Conservation (phyloP, 1,284 basidiomycete genomes). For the Stereum hirsutum region DNA sequence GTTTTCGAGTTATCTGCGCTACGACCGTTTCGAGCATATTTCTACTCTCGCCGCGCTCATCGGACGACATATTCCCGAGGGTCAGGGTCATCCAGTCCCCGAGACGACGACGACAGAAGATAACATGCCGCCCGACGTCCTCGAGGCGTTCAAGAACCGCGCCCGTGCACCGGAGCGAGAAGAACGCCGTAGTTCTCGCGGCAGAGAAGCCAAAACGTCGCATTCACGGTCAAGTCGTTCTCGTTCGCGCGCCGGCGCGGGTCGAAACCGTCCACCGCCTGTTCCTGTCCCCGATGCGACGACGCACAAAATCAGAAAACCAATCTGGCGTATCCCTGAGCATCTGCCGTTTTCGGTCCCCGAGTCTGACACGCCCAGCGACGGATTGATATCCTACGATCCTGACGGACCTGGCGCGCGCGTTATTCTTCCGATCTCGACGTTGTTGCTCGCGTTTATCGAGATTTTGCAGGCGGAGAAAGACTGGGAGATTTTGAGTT, state of each 20-base stretch:
- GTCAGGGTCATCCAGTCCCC: conserved; percentile 5
- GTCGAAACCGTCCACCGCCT: conserved; percentile 17
- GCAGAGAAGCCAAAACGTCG: conserved; percentile 38
- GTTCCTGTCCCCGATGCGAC: conserved; percentile 22
- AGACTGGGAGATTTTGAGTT: conserved; percentile 94
- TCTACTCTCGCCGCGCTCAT: conserved; percentile 46
- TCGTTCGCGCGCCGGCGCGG: conserved; percentile 44
- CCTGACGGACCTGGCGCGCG: conserved; percentile 37
- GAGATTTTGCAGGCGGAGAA: conserved; percentile 68
- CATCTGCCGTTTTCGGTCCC: conserved; percentile 57
- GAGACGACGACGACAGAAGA: conserved; percentile 11
- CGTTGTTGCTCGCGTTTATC: conserved; percentile 64
- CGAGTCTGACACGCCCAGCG: conserved; percentile 61
- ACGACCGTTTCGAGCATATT: conserved; percentile 47
- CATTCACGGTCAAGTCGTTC: conserved; percentile 54
- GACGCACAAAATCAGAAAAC: conserved; percentile 24
- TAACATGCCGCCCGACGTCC: conserved; percentile 22
- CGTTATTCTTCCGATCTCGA: conserved; percentile 70
- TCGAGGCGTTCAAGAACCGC: conserved; percentile 37
- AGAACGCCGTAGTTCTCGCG: conserved; percentile 46
- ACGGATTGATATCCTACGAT: conserved; percentile 71
- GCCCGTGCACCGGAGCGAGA: conserved; percentile 43
- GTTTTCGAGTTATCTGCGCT: conserved; percentile 49
- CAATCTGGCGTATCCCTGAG: conserved; percentile 81
- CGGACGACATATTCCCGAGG: conserved; percentile 25